These are phyloP conservation scores for Teratosphaeria zuluensis DNA, from an alignment of 2,329 filamentous ascomycete genomes.

Conservation along the genomic window DNA sequence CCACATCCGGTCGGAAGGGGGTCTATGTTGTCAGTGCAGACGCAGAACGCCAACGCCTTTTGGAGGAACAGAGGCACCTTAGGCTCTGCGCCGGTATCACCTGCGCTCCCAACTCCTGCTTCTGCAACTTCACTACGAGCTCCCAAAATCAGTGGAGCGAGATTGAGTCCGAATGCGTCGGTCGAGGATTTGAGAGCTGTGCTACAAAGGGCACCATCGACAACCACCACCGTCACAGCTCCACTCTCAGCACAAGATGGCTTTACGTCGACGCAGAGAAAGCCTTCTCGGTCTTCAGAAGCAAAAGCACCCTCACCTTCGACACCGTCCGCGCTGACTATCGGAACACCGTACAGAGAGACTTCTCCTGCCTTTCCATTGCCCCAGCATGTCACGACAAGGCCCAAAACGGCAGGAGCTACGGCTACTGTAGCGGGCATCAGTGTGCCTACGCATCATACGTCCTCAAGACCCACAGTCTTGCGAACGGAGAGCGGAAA, in stretches of 20 bases:
- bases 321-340: conserved; percentile 10
- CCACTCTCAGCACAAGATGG: conserved; percentile 6
- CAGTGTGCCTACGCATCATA: conserved; percentile 25
- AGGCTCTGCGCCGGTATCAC: not conserved
- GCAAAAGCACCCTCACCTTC: not conserved
- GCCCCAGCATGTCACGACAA: conserved; percentile 23
- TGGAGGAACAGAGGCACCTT: not conserved
- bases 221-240: not conserved
- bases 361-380: conserved; percentile 22
- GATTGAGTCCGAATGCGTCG: conserved; percentile 6
- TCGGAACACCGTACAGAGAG: conserved; percentile 22
- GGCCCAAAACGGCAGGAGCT: conserved; percentile 21
- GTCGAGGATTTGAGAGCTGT: conserved; percentile 3
- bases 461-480: conserved; percentile 7
- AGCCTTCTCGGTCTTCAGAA: conserved; percentile 6
- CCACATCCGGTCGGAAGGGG: not conserved
- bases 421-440: conserved; percentile 25
- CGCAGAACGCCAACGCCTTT: not conserved
- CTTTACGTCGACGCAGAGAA: conserved; percentile 15
- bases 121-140: conserved; percentile 5
- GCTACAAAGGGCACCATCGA: not conserved
- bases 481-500: not conserved
- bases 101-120: not conserved
- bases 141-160: conserved; percentile 5
- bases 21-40: not conserved